Evolutionary conservation across 2,329 filamentous ascomycete species (phyloP).

Genomic region (Fusarium sp.): DNA sequence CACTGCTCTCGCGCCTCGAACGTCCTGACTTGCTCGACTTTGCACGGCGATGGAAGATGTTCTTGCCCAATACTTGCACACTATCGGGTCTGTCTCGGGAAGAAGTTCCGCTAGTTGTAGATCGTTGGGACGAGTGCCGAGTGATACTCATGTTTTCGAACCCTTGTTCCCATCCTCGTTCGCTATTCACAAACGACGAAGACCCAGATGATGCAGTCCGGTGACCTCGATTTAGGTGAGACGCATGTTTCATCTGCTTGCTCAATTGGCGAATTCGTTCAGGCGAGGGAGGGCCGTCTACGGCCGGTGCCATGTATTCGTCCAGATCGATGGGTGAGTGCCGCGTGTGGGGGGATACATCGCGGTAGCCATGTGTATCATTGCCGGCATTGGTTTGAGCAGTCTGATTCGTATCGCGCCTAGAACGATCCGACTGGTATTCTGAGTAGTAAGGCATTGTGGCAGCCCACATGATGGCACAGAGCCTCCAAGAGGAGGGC

Average conservation of each 20-base stretch:
- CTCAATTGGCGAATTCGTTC: conserved; percentile 68
- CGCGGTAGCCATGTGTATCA: conserved; percentile 24
- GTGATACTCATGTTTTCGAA: conserved; percentile 62
- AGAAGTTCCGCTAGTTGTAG: conserved; percentile 63
- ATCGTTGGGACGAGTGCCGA: conserved; percentile 67
- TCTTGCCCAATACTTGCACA: conserved; percentile 68
- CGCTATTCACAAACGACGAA: conserved; percentile 59
- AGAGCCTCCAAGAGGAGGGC: conserved; percentile 44
- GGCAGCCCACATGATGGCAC: conserved; percentile 42
- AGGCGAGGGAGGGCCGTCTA: conserved; percentile 71
- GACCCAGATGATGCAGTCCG: conserved; percentile 64
- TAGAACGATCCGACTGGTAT: conserved; percentile 38
- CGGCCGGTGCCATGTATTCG: conserved; percentile 66
- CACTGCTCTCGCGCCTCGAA: conserved; percentile 59
- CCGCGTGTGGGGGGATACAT: conserved; percentile 25
- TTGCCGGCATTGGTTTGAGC: conserved; percentile 10
- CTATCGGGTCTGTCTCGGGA: conserved; percentile 68
- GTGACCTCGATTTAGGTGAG: conserved; percentile 52
- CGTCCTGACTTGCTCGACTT: conserved; percentile 56
- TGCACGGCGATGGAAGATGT: conserved; percentile 66
- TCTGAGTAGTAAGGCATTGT: conserved; percentile 43
- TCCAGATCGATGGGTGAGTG: conserved; percentile 44
- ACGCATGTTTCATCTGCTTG: conserved; percentile 67
- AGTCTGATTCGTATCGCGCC: conserved; percentile 34
- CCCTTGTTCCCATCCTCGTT: conserved; percentile 62